Conservation (phyloP, 768 basidiomycete genomes). For the Strobilomyces confusus region DNA sequence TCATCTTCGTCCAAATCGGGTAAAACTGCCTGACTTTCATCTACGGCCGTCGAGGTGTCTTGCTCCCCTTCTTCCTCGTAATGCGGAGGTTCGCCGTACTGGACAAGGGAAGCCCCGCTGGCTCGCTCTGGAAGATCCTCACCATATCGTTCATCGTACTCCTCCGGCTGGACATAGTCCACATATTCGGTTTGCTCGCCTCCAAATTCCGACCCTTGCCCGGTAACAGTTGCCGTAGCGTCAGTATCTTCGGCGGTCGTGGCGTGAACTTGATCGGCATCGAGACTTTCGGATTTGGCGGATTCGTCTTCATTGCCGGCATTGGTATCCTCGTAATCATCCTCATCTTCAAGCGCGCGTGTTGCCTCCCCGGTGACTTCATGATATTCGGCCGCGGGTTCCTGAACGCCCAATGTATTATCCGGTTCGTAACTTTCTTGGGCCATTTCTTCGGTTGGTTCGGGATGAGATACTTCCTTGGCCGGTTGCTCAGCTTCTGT, state of each 20-base stretch:
- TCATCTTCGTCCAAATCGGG: conserved; percentile 14
- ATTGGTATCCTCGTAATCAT: conserved; percentile 17
- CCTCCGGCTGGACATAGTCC: conserved; percentile 31
- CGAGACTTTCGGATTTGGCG: conserved; percentile 17
- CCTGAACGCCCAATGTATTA: conserved; percentile 4
- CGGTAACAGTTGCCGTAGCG: conserved; percentile 2
- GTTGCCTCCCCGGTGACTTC: conserved; percentile 12
- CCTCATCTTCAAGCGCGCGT: conserved; percentile 21
- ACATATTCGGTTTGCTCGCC: conserved; percentile 34
- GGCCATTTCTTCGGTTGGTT: conserved; percentile 3
- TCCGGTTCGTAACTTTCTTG: conserved; percentile 9
- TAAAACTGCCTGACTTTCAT: conserved; percentile 14
- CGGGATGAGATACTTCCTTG: conserved; percentile 1
- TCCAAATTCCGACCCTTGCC: conserved; percentile 15
- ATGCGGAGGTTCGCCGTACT: conserved; percentile 18
- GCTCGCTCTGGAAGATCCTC: conserved; percentile 33
- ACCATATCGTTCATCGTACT: conserved; percentile 34
- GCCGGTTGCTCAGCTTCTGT: conserved; percentile 1
- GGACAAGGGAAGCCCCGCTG: conserved; percentile 10
- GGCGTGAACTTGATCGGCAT: conserved; percentile 30
- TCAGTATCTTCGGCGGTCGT: conserved; percentile 22
- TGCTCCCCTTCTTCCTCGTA: conserved; percentile 25
- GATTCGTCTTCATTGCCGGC: conserved; percentile 18
- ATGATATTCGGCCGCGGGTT: conserved; percentile 15
- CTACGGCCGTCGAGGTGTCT: conserved; percentile 15